A percentile compares a stretch with the other conserved stretches of the same genome.
phyloP scores from a whole-genome alignment of 2,329 filamentous ascomycete genomes.

The Penicillium sp. region DNA sequence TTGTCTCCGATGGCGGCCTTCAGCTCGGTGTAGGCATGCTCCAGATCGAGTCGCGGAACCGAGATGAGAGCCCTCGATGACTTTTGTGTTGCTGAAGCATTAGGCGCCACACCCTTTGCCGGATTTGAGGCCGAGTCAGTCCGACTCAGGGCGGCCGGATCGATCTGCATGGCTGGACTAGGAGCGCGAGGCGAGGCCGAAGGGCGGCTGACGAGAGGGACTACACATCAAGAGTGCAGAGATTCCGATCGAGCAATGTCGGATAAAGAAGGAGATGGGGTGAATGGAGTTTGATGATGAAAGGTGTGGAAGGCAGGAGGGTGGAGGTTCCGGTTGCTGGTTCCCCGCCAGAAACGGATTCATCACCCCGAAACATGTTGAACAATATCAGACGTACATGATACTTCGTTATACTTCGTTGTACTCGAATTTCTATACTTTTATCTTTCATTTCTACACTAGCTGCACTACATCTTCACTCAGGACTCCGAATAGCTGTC shows the following conservation, averaged over 20 bases:
- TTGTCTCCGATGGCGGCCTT: conserved; percentile 57
- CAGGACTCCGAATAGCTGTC: conserved; percentile 57
- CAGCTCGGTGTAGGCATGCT: conserved; percentile 59
- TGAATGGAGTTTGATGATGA: conserved; percentile 24
- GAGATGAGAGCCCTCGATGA: conserved; percentile 49
- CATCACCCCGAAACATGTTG: conserved; percentile 11
- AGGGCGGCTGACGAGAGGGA: conserved; percentile 32
- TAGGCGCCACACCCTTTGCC: conserved; percentile 30
- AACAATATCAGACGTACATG: not conserved
- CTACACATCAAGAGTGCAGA: conserved; percentile 33
- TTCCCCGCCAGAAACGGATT: conserved; percentile 29
- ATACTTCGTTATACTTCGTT: not conserved
- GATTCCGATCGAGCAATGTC: conserved; percentile 7
- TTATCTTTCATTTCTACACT: conserved; percentile 32
- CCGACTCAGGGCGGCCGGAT: conserved; percentile 44
- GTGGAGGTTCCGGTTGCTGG: conserved; percentile 22
- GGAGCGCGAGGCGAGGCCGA: conserved; percentile 39
- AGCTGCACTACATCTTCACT: conserved; percentile 59
- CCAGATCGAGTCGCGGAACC: conserved; percentile 59
- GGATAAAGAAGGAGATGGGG: conserved; percentile 2
- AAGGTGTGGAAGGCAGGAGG: conserved; percentile 26
- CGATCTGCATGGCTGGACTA: conserved; percentile 42
- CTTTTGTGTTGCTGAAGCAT: conserved; percentile 39
- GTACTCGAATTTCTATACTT: not conserved
- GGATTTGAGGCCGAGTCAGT: conserved; percentile 37